These are phyloP conservation scores for Onygenales sp. DNA, from an alignment of 2,329 filamentous ascomycete species.

Conservation along the genomic window DNA sequence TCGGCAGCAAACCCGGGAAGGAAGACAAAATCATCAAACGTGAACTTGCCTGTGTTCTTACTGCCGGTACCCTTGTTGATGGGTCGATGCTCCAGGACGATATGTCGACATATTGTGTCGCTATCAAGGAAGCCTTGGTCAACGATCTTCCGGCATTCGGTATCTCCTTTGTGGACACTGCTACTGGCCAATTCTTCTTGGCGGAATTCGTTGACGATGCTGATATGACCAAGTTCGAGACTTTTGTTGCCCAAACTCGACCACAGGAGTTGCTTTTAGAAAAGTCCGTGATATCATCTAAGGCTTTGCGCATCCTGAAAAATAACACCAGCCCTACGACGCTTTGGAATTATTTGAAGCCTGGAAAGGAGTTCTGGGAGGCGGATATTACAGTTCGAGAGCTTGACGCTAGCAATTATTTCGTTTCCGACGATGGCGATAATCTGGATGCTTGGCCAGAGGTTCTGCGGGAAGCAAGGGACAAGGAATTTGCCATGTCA, in stretches of 20 bases:
- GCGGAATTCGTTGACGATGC: conserved; percentile 85
- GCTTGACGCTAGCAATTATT: conserved; percentile 71
- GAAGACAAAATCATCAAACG: conserved; percentile 88
- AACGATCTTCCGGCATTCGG: conserved; percentile 76
- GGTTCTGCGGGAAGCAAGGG: conserved; percentile 58
- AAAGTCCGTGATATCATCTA: conserved; percentile 77
- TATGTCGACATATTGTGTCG: conserved; percentile 91
- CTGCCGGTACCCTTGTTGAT: conserved; percentile 85
- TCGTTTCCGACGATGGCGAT: conserved; percentile 50
- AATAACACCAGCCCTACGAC: conserved; percentile 90
- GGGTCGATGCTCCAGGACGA: conserved; percentile 96
- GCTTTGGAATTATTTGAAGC: conserved; percentile 89
- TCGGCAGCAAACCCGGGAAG: conserved; percentile 52
- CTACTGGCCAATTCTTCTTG: conserved; percentile 91
- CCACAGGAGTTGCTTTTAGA: conserved; percentile 85
- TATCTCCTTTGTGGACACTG: conserved; percentile 87
- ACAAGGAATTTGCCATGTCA: conserved; percentile 80
- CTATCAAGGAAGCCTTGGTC: conserved; percentile 72
- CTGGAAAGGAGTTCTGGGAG: conserved; percentile 82
- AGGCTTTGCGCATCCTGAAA: conserved; percentile 84
- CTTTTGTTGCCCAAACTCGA: conserved; percentile 82
- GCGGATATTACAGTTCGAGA: conserved; percentile 74
- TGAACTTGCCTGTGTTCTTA: conserved; percentile 84
- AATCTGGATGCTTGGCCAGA: conserved; percentile 66
- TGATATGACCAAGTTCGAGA: conserved; percentile 95